Conservation (phyloP, 176 grass and related monocot species). For the Stipa capillata region DNA sequence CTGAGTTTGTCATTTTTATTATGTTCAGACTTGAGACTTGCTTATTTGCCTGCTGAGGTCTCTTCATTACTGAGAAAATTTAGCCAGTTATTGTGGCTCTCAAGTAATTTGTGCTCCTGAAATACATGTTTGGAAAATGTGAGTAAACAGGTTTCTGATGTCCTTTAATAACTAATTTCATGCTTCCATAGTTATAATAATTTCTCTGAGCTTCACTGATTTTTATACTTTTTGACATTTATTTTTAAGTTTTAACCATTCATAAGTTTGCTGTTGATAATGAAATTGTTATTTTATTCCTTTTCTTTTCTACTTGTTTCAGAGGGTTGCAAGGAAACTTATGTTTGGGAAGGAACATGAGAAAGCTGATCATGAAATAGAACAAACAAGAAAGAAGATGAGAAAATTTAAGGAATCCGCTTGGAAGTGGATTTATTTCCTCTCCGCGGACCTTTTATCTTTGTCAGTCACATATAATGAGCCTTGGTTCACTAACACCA, state of each 20-base stretch:
- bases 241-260: neutral
- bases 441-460: constrained; percentile 73
- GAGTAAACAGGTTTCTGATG: neutral
- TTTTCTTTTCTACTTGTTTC: neutral
- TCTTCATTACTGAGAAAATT: neutral
- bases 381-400: constrained; percentile 56
- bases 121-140: neutral
- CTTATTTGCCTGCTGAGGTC: neutral
- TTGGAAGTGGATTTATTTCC: constrained; percentile 87
- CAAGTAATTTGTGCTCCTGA: neutral
- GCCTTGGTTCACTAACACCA: constrained; percentile 83
- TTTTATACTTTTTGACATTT: neutral
- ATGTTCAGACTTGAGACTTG: neutral
- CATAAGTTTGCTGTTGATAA: neutral
- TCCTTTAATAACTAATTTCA: neutral
- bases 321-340: constrained; percentile 46
- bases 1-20: neutral
- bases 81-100: neutral
- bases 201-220: neutral
- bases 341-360: constrained; percentile 38
- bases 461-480: constrained; percentile 78
- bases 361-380: neutral
- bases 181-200: neutral
- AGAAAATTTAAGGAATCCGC: constrained; percentile 81
- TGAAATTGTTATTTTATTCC: neutral